Evolutionary conservation across 1,139 yeast species (phyloP), one percentile per base, ranked within the genome.

Genomic region (Hemisphaericaspora lyxosophila): DNA sequence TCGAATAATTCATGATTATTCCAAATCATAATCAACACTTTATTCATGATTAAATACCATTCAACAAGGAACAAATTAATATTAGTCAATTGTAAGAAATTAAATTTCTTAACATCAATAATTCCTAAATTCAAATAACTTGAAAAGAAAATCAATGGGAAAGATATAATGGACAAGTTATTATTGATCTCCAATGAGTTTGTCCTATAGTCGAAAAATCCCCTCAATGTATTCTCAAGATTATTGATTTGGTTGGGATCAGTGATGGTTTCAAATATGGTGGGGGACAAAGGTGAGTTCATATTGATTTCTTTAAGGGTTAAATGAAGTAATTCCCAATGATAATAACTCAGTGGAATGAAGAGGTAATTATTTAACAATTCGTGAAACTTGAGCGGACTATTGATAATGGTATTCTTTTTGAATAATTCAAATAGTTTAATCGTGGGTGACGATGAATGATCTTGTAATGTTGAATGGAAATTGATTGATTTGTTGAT

Each of bases 381-480:
- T 43, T 72, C 76, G 31, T 69, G 72, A 43, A 69, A 71, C 39
- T 68, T 69, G 18, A 61, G 49, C 1, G 79, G 78, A 38, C 76
- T 65, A 39, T 64, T 69, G 38, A 72, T 58, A 19, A 73, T 55
- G 38, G 73, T 50, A 42, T 67, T 69, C 45, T 72, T 66, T 46
- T 72, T 72, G 50, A 70, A 65, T 19, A 73, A 49, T 33, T 67
- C 64, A 43, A 68, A 60, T 20, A 49, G 35, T 22, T 46, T 44
- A 18, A 64, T 46, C 27, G 36, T 7, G 4, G 37, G 31, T 8
- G 41, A 19, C 25, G 33, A 34, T 7, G 27, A 27, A 19, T 19
- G 8, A 12, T 25, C 2, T 19, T 12, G 7, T 17, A 19, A 13
- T 4, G 31, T 13, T n/a, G 38, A 30, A 18, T 42, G 37, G 35